A percentile compares a stretch with the other conserved stretches of the same genome.
phyloP scores from a whole-genome alignment of 73 alveolate species.

The Tetrahymena elliotti region DNA sequence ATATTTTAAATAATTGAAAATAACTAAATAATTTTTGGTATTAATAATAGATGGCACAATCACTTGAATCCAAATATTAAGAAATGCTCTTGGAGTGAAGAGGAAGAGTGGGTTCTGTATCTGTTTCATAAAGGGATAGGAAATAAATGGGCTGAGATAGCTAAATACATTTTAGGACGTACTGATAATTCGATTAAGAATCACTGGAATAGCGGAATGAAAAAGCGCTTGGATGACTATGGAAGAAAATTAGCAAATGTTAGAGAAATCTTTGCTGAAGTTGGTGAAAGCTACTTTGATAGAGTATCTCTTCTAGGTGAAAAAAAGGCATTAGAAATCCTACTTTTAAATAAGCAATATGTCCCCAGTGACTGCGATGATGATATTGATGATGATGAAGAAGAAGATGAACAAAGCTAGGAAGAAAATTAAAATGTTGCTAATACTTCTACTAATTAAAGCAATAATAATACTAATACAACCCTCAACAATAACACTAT shows the following conservation, averaged over 20 bases:
- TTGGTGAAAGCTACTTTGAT: background rate
- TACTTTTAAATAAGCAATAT: background rate
- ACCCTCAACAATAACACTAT: background rate
- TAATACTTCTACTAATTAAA: background rate
- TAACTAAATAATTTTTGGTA: background rate
- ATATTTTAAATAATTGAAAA: too few relatives aligned
- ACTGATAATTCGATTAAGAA: constrained; percentile 77
- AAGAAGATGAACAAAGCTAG: background rate
- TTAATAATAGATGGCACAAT: constrained; percentile 87
- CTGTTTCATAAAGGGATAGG: constrained; percentile 56
- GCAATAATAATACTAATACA: background rate
- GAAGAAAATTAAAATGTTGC: background rate
- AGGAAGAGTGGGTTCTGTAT: constrained; percentile 87
- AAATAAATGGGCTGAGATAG: constrained; percentile 74
- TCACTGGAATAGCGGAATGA: constrained; percentile 84
- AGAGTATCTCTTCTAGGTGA: background rate
- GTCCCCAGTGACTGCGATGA: background rate
- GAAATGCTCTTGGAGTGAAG: constrained; percentile 81
- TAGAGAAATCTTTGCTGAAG: background rate
- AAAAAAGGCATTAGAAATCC: background rate
- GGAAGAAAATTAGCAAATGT: background rate
- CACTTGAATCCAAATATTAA: constrained; percentile 89
- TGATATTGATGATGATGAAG: background rate
- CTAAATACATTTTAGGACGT: constrained; percentile 67
- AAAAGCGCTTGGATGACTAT: constrained; percentile 51